Conservation (phyloP, 1,284 basidiomycete genomes). For the Laetiporus sulphureus region DNA sequence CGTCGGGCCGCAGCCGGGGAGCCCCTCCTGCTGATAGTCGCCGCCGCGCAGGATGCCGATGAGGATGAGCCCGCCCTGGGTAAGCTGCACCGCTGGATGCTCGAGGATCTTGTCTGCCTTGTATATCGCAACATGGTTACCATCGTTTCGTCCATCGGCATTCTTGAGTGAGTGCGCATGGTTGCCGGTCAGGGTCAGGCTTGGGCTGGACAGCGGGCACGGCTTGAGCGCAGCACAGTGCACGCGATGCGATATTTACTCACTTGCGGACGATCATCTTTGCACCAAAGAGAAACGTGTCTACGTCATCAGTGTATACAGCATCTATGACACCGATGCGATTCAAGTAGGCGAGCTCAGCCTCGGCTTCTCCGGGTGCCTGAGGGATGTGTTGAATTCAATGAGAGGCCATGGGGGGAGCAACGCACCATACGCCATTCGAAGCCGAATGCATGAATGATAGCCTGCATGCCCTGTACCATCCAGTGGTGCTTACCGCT, state of each 20-base stretch:
- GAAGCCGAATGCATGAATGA: slow-evolving; percentile 86
- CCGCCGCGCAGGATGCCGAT: slow-evolving; percentile 86
- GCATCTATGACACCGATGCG: slow-evolving; percentile 80
- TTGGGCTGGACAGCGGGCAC: no score
- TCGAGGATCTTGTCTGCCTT: slow-evolving; percentile 43
- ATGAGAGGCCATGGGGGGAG: background rate
- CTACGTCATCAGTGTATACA: slow-evolving; percentile 90
- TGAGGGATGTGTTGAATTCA: slow-evolving; percentile 18
- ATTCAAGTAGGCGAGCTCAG: slow-evolving; percentile 88
- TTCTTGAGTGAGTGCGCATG: slow-evolving; percentile 54
- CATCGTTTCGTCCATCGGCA: slow-evolving; percentile 61
- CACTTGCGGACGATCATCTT: slow-evolving; percentile 75
- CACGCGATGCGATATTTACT: no score
- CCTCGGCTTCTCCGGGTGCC: slow-evolving; percentile 96
- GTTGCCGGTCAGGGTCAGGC: slow-evolving; percentile 67
- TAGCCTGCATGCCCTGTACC: slow-evolving; percentile 64
- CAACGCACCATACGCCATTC: slow-evolving; percentile 70
- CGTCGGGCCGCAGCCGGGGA: slow-evolving; percentile 54
- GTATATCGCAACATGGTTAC: slow-evolving; percentile 69
- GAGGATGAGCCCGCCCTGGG: slow-evolving; percentile 74
- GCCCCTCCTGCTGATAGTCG: slow-evolving; percentile 77
- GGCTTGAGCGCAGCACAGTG: no score
- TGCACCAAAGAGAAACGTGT: slow-evolving; percentile 89
- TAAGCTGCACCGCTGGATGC: slow-evolving; percentile 53
- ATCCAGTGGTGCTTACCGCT: slow-evolving; percentile 58